A percentile compares a stretch with the other conserved stretches of the same genome.
phyloP scores from a whole-genome alignment of 2,329 filamentous ascomycete genomes.

The Diaporthe vaccinii region DNA sequence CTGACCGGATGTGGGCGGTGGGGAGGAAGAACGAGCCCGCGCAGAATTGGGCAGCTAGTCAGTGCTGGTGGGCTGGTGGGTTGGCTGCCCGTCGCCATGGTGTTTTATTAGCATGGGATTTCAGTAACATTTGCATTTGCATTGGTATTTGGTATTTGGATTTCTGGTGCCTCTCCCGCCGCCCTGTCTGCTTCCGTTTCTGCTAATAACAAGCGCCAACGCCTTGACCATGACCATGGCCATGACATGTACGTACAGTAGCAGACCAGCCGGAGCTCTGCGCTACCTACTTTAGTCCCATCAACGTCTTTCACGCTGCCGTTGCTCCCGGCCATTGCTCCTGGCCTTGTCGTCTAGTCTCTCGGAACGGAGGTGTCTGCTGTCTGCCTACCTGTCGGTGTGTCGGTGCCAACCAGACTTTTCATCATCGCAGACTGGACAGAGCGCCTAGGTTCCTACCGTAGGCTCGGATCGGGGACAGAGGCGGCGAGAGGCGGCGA shows the following conservation, averaged over 20 bases:
- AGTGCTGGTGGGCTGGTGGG: neutral
- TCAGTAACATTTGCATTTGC: constrained; percentile 8
- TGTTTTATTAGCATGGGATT: constrained; percentile 20
- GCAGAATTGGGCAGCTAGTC: constrained; percentile 5
- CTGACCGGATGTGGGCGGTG: neutral
- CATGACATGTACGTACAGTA: neutral
- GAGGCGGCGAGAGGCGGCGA: neutral
- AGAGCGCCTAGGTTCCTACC: neutral
- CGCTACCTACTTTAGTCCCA: constrained; percentile 29
- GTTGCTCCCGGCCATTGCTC: constrained; percentile 1
- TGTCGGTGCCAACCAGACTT: constrained; percentile 1
- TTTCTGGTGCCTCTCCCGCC: constrained; percentile 13
- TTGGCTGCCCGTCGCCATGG: neutral
- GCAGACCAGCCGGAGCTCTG: constrained; percentile 12
- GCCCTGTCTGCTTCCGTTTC: neutral
- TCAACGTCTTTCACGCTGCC: constrained; percentile 29
- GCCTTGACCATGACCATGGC: constrained; percentile 1
- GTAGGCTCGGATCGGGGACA: constrained; percentile 25
- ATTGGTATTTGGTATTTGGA: neutral
- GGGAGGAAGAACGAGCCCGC: neutral
- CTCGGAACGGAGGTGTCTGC: neutral
- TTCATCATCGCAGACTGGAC: constrained; percentile 1
- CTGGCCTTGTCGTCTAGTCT: constrained; percentile 9
- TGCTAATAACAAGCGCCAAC: constrained; percentile 13
- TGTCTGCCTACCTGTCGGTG: neutral